Evolutionary conservation across 148 eudicot species (phyloP).

Genomic region (Camellia sinensis): DNA sequence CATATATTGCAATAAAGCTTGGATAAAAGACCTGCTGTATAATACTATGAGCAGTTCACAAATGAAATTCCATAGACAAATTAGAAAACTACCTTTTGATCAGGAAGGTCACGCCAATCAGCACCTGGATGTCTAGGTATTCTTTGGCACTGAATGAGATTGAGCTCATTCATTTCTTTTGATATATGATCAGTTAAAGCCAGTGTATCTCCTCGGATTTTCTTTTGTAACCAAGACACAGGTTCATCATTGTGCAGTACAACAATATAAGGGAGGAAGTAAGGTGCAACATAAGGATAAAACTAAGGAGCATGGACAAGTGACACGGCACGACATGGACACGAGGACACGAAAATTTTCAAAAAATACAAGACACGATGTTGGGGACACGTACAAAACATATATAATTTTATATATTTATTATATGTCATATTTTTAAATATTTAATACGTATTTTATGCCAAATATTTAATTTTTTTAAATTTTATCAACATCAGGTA

Average conservation of each 20-base stretch:
- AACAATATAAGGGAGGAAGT: constrained; percentile 7
- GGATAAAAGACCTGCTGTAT: neutral
- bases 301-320: too few species aligned
- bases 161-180: constrained; percentile 89
- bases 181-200: constrained; percentile 73
- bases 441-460: too few species aligned
- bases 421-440: too few species aligned
- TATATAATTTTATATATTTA: too few species aligned
- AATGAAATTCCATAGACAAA: neutral
- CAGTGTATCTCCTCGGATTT: constrained; percentile 57
- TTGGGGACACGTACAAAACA: too few species aligned
- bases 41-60: neutral
- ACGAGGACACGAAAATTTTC: too few species aligned
- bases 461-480: too few species aligned
- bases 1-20: neutral
- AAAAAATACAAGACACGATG: too few species aligned
- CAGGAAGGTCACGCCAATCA: constrained; percentile 98
- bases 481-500: too few species aligned
- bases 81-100: constrained; percentile 65
- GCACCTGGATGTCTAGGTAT: constrained; percentile 88
- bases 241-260: constrained; percentile 78
- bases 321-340: too few species aligned
- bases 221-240: constrained; percentile 88
- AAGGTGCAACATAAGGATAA: neutral
- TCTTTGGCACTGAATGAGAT: constrained; percentile 79